Evolutionary conservation across 176 grass and related monocot genomes (phyloP).

Genomic region (Chrysopogon serrulatus): DNA sequence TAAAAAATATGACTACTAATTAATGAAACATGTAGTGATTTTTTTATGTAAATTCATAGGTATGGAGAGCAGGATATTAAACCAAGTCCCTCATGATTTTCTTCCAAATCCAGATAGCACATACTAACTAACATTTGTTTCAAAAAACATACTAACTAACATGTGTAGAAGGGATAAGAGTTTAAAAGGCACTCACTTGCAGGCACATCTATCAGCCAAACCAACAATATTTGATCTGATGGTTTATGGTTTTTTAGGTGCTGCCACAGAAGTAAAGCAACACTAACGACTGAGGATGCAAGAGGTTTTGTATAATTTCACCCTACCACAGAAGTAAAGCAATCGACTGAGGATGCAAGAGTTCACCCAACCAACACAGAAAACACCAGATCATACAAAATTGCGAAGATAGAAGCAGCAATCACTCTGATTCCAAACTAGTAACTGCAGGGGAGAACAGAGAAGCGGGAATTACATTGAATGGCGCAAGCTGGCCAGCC

Average conservation of each 20-base stretch:
- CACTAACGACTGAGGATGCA: not conserved
- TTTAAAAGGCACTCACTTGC: not conserved
- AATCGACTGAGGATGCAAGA: not conserved
- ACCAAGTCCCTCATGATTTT: not conserved
- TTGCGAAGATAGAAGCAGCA: not conserved
- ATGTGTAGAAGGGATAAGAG: not conserved
- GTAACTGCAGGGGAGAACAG: not conserved
- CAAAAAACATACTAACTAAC: not conserved
- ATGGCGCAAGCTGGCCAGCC: slow-evolving; percentile 63
- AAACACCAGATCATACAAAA: not conserved
- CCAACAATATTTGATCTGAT: not conserved
- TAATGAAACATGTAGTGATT: not conserved
- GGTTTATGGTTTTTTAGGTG: not conserved
- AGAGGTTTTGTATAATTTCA: not conserved
- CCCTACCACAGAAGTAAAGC: not conserved
- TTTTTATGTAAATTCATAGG: not conserved
- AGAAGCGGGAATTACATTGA: slow-evolving; percentile 40
- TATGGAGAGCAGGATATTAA: not conserved
- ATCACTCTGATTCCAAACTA: not conserved
- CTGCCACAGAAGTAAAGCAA: not conserved
- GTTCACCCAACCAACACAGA: not conserved
- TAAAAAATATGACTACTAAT: not conserved
- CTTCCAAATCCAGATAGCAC: not conserved
- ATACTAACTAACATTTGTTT: not conserved
- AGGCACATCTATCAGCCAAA: not conserved